Evolutionary conservation across 176 grass and related monocot genomes (phyloP).

Genomic region (Elaeis guineensis): DNA sequence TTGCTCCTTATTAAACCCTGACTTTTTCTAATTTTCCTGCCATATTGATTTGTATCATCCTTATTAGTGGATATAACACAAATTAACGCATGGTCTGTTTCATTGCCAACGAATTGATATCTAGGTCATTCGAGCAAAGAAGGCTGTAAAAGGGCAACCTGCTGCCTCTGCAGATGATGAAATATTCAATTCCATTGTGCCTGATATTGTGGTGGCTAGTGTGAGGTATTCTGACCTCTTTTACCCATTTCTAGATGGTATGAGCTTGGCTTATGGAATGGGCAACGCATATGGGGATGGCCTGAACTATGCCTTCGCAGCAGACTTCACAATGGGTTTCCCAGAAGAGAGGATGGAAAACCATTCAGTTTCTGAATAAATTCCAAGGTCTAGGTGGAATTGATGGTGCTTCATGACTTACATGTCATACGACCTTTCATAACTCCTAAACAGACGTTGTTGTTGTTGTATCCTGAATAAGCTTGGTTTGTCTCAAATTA

Average conservation of each 20-base stretch:
- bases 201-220: conserved; percentile 61
- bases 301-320: conserved; percentile 23
- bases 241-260: conserved; percentile 43
- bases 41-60: background rate
- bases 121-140: conserved; percentile 83
- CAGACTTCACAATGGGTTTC: conserved; percentile 23
- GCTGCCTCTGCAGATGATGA: conserved; percentile 36
- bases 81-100: background rate
- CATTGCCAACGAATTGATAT: background rate
- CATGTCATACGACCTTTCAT: no score
- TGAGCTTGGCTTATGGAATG: conserved; percentile 40
- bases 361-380: no score
- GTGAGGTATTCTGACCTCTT: conserved; percentile 83
- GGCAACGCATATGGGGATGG: conserved; percentile 26
- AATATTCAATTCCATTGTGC: conserved; percentile 72
- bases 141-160: conserved; percentile 27
- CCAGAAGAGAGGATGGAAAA: conserved; percentile 24
- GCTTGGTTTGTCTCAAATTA: no score
- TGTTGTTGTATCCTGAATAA: no score
- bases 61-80: background rate
- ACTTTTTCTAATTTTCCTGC: background rate
- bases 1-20: no score
- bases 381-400: no score
- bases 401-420: no score
- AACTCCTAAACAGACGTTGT: no score